Conservation (phyloP, 2,329 filamentous ascomycete genomes). For the Fusarium chaquense region DNA sequence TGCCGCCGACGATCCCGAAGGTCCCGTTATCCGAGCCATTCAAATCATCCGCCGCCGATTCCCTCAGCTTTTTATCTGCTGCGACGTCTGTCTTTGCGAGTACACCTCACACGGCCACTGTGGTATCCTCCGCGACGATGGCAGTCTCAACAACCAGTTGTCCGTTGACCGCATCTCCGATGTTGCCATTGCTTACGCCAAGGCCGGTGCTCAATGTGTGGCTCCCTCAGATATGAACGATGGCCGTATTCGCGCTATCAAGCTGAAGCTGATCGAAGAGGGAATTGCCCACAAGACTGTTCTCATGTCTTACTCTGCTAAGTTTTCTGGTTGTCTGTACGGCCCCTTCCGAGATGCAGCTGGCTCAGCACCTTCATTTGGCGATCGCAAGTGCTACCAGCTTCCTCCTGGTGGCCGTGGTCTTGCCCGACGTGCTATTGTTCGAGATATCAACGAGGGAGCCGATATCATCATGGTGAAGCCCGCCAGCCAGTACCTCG, state of each 20-base stretch:
- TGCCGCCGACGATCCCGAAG: slow-evolving; percentile 89
- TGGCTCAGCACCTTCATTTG: slow-evolving; percentile 89
- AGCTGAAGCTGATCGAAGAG: slow-evolving; percentile 95
- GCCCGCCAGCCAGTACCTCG: slow-evolving; percentile 93
- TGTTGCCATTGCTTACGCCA: slow-evolving; percentile 97
- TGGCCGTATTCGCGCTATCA: slow-evolving; percentile 95
- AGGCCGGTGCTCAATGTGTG: slow-evolving; percentile 94
- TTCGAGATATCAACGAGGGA: slow-evolving; percentile 90
- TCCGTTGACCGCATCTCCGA: slow-evolving; percentile 96
- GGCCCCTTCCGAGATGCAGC: slow-evolving; percentile 97
- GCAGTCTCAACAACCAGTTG: slow-evolving; percentile 89
- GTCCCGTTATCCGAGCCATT: slow-evolving; percentile 90
- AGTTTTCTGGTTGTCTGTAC: slow-evolving; percentile 96
- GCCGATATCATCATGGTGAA: slow-evolving; percentile 99
- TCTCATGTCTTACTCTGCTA: slow-evolving; percentile 98
- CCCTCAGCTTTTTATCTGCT: slow-evolving; percentile 89
- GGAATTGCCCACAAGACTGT: slow-evolving; percentile 91
- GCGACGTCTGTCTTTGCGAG: slow-evolving; percentile 97
- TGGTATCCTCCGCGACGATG: slow-evolving; percentile 93
- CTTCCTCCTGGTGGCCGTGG: slow-evolving; percentile 92
- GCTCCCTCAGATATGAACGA: slow-evolving; percentile 99
- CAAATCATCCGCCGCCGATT: slow-evolving; percentile 86
- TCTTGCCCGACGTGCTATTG: slow-evolving; percentile 89
- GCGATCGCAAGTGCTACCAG: slow-evolving; percentile 97
- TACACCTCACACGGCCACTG: slow-evolving; percentile 99